These are phyloP conservation scores for Medicago truncatula DNA, from an alignment of 306 rosid genomes.

Conservation along the genomic window DNA sequence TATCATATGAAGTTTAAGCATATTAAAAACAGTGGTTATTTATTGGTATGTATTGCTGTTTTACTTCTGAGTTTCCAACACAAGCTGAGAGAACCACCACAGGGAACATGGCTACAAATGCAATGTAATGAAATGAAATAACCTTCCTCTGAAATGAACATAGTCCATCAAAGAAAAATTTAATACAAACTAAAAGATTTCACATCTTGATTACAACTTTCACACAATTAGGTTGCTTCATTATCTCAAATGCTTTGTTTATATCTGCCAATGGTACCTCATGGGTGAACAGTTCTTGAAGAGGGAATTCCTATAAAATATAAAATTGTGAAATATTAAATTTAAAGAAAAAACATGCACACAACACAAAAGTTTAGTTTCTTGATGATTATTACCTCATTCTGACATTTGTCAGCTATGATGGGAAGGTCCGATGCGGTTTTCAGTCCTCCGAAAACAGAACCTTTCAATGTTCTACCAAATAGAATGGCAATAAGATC, in stretches of 20 bases:
- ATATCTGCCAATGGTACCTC: constrained; percentile 40
- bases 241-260: constrained; percentile 44
- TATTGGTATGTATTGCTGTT: too few species aligned
- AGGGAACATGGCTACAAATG: too few species aligned
- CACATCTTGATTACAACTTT: constrained; percentile 56
- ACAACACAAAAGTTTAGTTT: not conserved
- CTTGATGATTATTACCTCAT: constrained; percentile 38
- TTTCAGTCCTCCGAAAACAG: constrained; percentile 51
- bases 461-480: constrained; percentile 59
- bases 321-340: not conserved
- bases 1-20: too few species aligned
- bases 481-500: constrained; percentile 9
- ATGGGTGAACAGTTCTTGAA: constrained; percentile 44
- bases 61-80: too few species aligned
- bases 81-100: too few species aligned
- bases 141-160: too few species aligned
- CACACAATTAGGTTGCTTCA: constrained; percentile 51
- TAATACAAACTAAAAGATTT: too few species aligned
- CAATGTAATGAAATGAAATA: too few species aligned
- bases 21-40: too few species aligned
- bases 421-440: constrained; percentile 51
- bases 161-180: too few species aligned
- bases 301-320: constrained; percentile 55
- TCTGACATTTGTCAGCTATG: constrained; percentile 46
- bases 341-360: not conserved